Conservation (phyloP, 129 eudicot species). For the Lactuca saligna region DNA sequence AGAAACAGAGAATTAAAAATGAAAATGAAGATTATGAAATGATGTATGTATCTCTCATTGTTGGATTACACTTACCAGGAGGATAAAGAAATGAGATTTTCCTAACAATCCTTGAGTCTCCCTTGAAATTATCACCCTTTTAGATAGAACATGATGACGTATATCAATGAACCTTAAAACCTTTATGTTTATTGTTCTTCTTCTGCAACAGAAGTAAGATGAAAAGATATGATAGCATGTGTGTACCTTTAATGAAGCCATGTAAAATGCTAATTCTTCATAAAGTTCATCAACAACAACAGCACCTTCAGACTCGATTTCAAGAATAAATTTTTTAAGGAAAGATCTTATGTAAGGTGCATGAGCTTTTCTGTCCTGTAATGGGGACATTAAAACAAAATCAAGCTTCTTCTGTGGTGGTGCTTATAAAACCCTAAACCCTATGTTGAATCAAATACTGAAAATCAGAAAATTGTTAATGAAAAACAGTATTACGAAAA, state of each 20-base stretch:
- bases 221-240: constrained; percentile 11
- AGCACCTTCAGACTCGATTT: constrained; percentile 64
- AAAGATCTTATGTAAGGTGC: constrained; percentile 59
- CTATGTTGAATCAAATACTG: background rate
- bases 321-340: constrained; percentile 70
- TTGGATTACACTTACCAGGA: constrained; percentile 44
- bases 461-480: background rate
- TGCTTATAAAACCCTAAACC: constrained; percentile 7
- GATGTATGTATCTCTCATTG: constrained; percentile 10
- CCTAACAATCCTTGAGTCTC: constrained; percentile 50
- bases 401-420: background rate
- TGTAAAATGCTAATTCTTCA: constrained; percentile 51
- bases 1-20: constrained; percentile 17
- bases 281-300: constrained; percentile 74
- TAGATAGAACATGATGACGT: constrained; percentile 21
- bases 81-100: constrained; percentile 66
- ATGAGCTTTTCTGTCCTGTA: constrained; percentile 61
- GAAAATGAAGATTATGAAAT: background rate
- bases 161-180: background rate
- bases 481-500: constrained; percentile 1
- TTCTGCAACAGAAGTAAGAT: constrained; percentile 2
- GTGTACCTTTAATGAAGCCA: constrained; percentile 67
- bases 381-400: constrained; percentile 16
- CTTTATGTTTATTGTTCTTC: background rate
- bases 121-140: constrained; percentile 59